Evolutionary conservation across 352 stramenopile species (phyloP).

Genomic region (Phytophthora sansomeana): DNA sequence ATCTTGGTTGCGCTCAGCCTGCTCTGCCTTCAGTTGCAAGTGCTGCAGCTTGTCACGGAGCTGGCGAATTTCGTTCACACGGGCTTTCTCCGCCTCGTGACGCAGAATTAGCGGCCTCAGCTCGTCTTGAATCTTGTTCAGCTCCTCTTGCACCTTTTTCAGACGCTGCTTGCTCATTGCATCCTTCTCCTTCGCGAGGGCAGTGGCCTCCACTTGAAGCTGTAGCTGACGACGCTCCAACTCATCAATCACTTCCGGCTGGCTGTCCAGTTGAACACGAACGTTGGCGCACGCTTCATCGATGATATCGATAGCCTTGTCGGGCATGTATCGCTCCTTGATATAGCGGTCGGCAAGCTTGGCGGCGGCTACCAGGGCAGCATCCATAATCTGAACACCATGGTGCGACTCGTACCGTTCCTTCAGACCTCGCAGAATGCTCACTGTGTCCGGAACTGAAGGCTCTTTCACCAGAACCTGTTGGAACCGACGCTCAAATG

Average conservation of each 20-base stretch:
- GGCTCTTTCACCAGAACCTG: slow-evolving; percentile 96
- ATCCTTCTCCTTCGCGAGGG: slow-evolving; percentile 95
- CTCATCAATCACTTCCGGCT: slow-evolving; percentile 97
- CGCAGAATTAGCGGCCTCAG: slow-evolving; percentile 90
- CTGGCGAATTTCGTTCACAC: slow-evolving; percentile 94
- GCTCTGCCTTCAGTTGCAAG: slow-evolving; percentile 94
- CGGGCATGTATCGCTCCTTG: slow-evolving; percentile 91
- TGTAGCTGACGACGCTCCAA: slow-evolving; percentile 95
- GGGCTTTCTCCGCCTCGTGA: slow-evolving; percentile 93
- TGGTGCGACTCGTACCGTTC: slow-evolving; percentile 98
- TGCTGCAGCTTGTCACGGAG: slow-evolving; percentile 94
- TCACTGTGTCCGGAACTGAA: slow-evolving; percentile 94
- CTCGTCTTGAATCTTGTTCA: slow-evolving; percentile 93
- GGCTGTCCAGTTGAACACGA: slow-evolving; percentile 94
- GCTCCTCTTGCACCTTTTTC: slow-evolving; percentile 91
- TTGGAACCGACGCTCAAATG: slow-evolving; percentile 98
- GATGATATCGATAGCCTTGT: slow-evolving; percentile 96
- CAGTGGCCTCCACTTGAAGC: slow-evolving; percentile 96
- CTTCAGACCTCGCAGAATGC: slow-evolving; percentile 96
- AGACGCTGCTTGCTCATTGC: slow-evolving; percentile 92
- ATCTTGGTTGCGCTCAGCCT: slow-evolving; percentile 95
- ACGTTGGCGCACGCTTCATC: slow-evolving; percentile 94
- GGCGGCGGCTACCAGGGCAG: slow-evolving; percentile 93
- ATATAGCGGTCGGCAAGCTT: slow-evolving; percentile 96
- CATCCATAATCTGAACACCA: slow-evolving; percentile 95